Base-by-base conservation (phyloP, 2,329 filamentous ascomycete species). In the Macroventuria anomochaeta region DNA sequence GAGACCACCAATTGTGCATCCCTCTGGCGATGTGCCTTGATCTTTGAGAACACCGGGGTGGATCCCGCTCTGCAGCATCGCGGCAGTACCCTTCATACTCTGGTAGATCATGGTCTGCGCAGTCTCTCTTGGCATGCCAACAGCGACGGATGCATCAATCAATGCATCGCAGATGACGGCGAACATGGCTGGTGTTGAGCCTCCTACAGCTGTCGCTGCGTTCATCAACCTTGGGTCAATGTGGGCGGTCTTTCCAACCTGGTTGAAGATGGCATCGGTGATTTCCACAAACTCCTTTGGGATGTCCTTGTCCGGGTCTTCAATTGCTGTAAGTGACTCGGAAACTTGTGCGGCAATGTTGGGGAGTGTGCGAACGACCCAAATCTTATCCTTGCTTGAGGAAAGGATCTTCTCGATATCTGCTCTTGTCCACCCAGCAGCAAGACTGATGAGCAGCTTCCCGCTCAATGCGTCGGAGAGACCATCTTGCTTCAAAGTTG, bases 401-500 rank as follows among this genome's bases (percentile, higher is more conserved):
- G 42, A 43, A 15, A 77, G 74, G 0, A 80, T 62, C 2, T 55
- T 43, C 53, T 79, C 76, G 1, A 82, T 61, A 40, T 72, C 71
- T 15, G 70, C 61, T 28, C 74, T 70, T 0, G 78, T 76, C 78
- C 77, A 83, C 1, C 81, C 81, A 0, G 81, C 81, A 1, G 76
- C 77, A 0, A 84, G 76, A 58, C 80, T 83, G 64, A 83, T 79
- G 10, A 83, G 52, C 1, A 83, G 71, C 57, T 83, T 84, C 4
- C 69, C 64, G 0, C 65, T 59, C 1, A 83, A 46, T 0, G 76
- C 78, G 5, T 77, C 70, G 0, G 58, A 42, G 2, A 82, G 59
- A 0, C 74, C 76, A 0, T 73, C 63, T 33, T 77, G 63, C 0
- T 60, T 65, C 5, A 84, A 61, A 0, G 78, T 73, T 0, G 58